phyloP scores from a whole-genome alignment of 306 rosid genomes.

The Trifolium subterraneum region DNA sequence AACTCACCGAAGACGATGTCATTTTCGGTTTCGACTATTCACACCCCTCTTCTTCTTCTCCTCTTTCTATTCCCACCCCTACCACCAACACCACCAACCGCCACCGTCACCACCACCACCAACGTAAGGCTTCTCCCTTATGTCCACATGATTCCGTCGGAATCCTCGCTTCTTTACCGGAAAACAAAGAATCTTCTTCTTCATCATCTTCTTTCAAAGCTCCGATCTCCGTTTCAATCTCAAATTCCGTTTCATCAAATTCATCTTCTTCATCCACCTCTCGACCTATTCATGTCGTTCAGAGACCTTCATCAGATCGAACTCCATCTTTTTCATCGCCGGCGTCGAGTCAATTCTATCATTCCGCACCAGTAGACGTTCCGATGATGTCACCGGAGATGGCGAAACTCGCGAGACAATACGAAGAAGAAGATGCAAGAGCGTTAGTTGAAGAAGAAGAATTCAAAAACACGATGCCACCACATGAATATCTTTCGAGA shows the following conservation, averaged over 20 bases:
- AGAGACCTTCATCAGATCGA: constrained; percentile 25
- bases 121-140: constrained; percentile 44
- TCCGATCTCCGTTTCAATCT: constrained; percentile 47
- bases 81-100: constrained; percentile 34
- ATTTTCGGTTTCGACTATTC: constrained; percentile 57
- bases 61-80: constrained; percentile 51
- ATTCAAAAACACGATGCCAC: constrained; percentile 61
- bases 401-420: constrained; percentile 36
- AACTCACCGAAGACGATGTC: constrained; percentile 77
- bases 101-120: constrained; percentile 21
- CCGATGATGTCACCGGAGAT: constrained; percentile 56
- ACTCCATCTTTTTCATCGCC: constrained; percentile 41
- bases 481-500: constrained; percentile 73
- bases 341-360: constrained; percentile 55
- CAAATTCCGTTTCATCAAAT: constrained; percentile 16
- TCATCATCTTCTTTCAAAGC: constrained; percentile 52
- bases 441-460: constrained; percentile 47
- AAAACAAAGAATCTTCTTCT: too few relatives aligned
- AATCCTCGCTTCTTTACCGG: too few relatives aligned
- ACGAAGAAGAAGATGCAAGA: constrained; percentile 40
- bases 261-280: constrained; percentile 32
- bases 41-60: constrained; percentile 52
- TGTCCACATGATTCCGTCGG: constrained; percentile 39
- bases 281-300: constrained; percentile 27
- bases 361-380: constrained; percentile 79